Evolutionary conservation across 73 alveolate genomes (phyloP), one percentile per base, ranked within the genome.

Genomic region (Paramecium bursaria): DNA sequence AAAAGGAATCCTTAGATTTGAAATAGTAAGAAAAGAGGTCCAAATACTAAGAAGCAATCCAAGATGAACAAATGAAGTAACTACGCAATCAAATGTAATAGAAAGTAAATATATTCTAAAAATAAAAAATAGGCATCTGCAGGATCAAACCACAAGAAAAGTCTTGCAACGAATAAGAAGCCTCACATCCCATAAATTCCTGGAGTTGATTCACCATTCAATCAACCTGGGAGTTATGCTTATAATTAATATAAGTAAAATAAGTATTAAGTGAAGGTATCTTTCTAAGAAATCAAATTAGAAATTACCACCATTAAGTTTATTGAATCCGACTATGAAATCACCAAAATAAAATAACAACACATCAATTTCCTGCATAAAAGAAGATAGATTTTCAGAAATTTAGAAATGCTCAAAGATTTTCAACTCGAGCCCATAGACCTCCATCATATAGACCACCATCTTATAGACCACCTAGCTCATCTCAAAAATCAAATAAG

Each of bases 361-460:
- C 11, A 14, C 7, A 9, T 14, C 13, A 14, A 51, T 33, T 51
- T 26, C 13, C 27, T 11, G 23, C 13, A 25, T n/a, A n/a, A n/a
- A n/a, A n/a, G n/a, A n/a, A n/a, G n/a, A 7, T 39, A n/a, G n/a
- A 67, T 35, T 57, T 57, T 0, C 5, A 39, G 27, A 67, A 67
- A 39, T 67, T 39, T 42, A 4, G 82, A 67, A 67, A 39, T 53
- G 82, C 82, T 21, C 13, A 67, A 39, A 67, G 82, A 67, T 67
- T 25, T 14, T 39, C 60, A 15, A 67, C 60, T 7, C 33, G 82
- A 67, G 49, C 25, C 6, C 49, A 67, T 17, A 31, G 82, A 14
- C 82, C 82, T 21, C 82, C 82, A 3, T 67, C 82, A 1, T 67
- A 67, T 15, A 42, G 82, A 25, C 82, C 82, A 31, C 82, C 82